phyloP scores from a whole-genome alignment of 495 filamentous ascomycete genomes.

The Margaritispora aquatica region DNA sequence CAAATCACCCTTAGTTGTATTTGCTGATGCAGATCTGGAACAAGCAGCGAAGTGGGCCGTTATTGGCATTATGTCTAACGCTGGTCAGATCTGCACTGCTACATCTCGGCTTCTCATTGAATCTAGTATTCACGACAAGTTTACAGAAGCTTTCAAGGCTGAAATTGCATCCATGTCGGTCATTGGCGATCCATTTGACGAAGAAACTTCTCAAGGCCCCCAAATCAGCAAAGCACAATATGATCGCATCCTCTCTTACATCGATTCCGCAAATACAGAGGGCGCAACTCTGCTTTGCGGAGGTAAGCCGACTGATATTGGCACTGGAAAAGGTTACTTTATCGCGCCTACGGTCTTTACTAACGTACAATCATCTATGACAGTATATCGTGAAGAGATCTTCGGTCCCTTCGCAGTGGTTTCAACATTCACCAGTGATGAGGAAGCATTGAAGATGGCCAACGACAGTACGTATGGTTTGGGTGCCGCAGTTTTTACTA shows the following conservation, averaged over 20 bases:
- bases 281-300: conserved; percentile 74
- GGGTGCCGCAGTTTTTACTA: conserved; percentile 78
- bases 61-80: conserved; percentile 66
- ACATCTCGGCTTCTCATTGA: conserved; percentile 89
- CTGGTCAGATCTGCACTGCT: conserved; percentile 87
- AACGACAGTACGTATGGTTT: conserved; percentile 90
- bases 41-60: conserved; percentile 89
- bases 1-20: conserved; percentile 82
- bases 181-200: conserved; percentile 81
- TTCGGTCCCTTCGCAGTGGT: conserved; percentile 92
- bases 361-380: conserved; percentile 78
- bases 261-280: conserved; percentile 77
- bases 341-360: conserved; percentile 86
- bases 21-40: conserved; percentile 86
- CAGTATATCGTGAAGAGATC: conserved; percentile 86
- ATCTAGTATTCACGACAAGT: conserved; percentile 75
- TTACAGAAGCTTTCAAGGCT: conserved; percentile 69
- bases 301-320: conserved; percentile 61
- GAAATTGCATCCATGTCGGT: conserved; percentile 62
- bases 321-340: conserved; percentile 56
- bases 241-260: conserved; percentile 76
- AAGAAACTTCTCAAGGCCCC: conserved; percentile 88
- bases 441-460: conserved; percentile 75
- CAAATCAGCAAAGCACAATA: conserved; percentile 89
- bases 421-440: conserved; percentile 73